phyloP scores from a whole-genome alignment of 305 asterid species.

The Fraxinus greggii region DNA sequence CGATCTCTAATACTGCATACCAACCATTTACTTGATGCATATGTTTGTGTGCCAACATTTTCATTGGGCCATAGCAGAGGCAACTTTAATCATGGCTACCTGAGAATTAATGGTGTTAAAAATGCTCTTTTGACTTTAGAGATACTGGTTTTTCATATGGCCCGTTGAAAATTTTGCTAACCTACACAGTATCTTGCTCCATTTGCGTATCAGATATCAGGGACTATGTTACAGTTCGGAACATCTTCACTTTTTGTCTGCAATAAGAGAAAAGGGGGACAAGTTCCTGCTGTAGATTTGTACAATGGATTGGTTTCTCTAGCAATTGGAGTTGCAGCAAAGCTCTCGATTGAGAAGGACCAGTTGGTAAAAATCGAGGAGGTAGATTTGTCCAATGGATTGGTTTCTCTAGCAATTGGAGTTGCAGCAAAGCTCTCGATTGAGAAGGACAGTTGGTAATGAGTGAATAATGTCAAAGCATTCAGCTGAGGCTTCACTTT shows the following conservation, averaged over 20 bases:
- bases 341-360: slow-evolving; percentile 72
- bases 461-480: slow-evolving; percentile 14
- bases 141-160: neutral
- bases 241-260: slow-evolving; percentile 68
- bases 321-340: slow-evolving; percentile 94
- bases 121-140: neutral
- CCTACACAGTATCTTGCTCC: neutral
- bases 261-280: slow-evolving; percentile 55
- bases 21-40: neutral
- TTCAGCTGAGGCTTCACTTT: neutral
- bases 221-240: slow-evolving; percentile 95
- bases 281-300: slow-evolving; percentile 67
- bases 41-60: neutral
- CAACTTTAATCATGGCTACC: neutral
- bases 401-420: slow-evolving; percentile 88
- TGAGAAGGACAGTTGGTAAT: slow-evolving; percentile 69
- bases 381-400: slow-evolving; percentile 68
- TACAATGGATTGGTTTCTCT: slow-evolving; percentile 83
- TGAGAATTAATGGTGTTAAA: neutral
- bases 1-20: neutral
- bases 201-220: slow-evolving; percentile 45
- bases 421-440: slow-evolving; percentile 89
- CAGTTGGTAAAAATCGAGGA: slow-evolving; percentile 63
- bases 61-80: neutral
- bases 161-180: neutral